phyloP scores from a whole-genome alignment of 306 rosid species.

The Arachis hypogaea region DNA sequence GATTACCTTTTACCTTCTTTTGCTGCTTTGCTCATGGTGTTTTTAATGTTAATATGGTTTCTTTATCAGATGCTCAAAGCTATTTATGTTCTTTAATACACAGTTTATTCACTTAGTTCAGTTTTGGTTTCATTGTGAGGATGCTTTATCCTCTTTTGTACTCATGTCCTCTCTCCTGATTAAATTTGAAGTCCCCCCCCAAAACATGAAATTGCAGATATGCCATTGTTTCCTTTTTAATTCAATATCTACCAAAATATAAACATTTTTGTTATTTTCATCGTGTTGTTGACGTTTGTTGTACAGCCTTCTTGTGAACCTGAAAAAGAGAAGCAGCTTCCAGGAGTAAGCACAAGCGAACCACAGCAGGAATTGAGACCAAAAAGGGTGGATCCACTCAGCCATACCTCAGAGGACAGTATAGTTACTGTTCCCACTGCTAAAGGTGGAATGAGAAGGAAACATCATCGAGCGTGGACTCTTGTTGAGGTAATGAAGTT shows the following conservation, averaged over 20 bases:
- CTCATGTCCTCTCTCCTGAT: background rate
- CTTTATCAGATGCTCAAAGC: background rate
- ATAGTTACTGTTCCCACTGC: constrained; percentile 59
- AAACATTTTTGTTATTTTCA: background rate
- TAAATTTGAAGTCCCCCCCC: background rate
- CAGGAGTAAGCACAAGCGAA: constrained; percentile 44
- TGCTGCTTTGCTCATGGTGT: background rate
- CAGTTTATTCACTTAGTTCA: background rate
- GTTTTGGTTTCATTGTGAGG: background rate
- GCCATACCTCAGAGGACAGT: constrained; percentile 56
- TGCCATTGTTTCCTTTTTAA: background rate
- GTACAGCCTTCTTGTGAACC: constrained; percentile 56
- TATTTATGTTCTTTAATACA: background rate
- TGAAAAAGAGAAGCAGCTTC: constrained; percentile 52
- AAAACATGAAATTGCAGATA: background rate
- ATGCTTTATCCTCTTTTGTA: background rate
- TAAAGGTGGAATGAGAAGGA: constrained; percentile 93
- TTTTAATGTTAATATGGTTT: background rate
- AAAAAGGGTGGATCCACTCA: constrained; percentile 51
- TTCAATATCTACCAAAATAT: constrained; percentile 4
- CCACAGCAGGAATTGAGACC: constrained; percentile 47
- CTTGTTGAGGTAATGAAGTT: constrained; percentile 83
- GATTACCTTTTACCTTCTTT: background rate
- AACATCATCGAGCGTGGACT: constrained; percentile 98
- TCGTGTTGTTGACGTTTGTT: constrained; percentile 24